These are phyloP conservation scores for Mixia osmundae DNA, from an alignment of 1,284 basidiomycete genomes.

Conservation along the genomic window DNA sequence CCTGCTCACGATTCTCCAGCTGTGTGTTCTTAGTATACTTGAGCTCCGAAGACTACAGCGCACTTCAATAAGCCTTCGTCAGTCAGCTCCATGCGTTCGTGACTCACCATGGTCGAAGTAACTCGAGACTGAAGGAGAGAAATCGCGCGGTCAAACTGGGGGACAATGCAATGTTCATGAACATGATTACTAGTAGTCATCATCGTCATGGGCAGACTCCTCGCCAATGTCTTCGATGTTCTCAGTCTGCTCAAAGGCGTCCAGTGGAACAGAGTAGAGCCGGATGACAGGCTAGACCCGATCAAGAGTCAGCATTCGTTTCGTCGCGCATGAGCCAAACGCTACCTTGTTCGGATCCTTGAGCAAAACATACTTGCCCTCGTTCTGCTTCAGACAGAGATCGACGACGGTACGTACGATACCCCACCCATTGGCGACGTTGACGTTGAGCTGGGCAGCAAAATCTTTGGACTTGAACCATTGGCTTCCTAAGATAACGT, in stretches of 20 bases:
- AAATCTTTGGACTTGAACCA: slow-evolving; percentile 89
- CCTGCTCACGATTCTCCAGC: too few species aligned
- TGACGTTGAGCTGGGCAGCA: slow-evolving; percentile 84
- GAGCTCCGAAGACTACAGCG: too few species aligned
- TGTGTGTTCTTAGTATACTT: too few species aligned
- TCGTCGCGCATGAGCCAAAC: slow-evolving; percentile 15
- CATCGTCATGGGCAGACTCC: slow-evolving; percentile 1
- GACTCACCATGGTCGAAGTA: too few species aligned
- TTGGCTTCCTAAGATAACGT: slow-evolving; percentile 84
- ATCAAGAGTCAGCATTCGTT: background rate
- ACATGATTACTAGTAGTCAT: too few species aligned
- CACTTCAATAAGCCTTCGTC: too few species aligned
- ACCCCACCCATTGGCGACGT: slow-evolving; percentile 90
- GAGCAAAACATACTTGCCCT: slow-evolving; percentile 84
- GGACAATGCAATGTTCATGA: too few species aligned
- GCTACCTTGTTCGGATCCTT: slow-evolving; percentile 91
- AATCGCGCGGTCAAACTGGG: too few species aligned
- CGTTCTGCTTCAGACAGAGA: slow-evolving; percentile 76
- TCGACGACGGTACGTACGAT: slow-evolving; percentile 87
- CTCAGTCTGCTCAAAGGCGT: slow-evolving; percentile 40
- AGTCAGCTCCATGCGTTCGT: too few species aligned
- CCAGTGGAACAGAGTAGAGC: slow-evolving; percentile 70
- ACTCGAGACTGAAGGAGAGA: too few species aligned
- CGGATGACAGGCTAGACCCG: slow-evolving; percentile 57
- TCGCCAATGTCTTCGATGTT: slow-evolving; percentile 32